Percentiles rank a stretch among this genome's conserved stretches.
Evolutionary conservation across 2,329 filamentous ascomycete genomes (phyloP).

Genomic region (Apiospora saccharicola): DNA sequence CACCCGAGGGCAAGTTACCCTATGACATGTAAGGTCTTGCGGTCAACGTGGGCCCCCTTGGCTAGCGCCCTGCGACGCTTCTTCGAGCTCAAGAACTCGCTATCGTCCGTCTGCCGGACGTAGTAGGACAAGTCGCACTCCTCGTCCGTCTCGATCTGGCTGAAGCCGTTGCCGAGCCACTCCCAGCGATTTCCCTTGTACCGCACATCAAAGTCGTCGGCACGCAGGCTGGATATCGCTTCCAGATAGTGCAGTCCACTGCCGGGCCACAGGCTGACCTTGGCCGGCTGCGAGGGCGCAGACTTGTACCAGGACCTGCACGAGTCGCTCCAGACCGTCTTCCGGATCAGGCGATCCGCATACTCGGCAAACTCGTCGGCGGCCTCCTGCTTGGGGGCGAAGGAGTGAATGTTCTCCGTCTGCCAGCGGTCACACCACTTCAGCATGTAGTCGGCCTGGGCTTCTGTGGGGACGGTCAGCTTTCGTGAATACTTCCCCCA

Average conservation of each 20-base stretch:
- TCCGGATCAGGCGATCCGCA: not conserved
- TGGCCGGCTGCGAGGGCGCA: not conserved
- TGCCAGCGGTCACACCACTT: constrained; percentile 2
- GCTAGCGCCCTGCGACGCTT: not conserved
- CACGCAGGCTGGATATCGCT: not conserved
- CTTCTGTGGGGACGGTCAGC: not conserved
- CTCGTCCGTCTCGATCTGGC: not conserved
- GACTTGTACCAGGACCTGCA: constrained; percentile 20
- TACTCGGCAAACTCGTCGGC: not conserved
- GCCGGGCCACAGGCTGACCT: not conserved
- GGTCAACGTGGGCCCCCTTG: not conserved
- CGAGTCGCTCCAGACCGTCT: not conserved
- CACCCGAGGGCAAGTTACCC: not conserved
- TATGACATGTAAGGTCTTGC: not conserved
- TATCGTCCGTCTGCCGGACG: not conserved
- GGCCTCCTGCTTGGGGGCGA: not conserved
- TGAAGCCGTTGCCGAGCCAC: not conserved
- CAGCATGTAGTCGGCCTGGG: not conserved
- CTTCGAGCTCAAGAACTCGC: not conserved
- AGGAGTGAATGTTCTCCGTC: constrained; percentile 9
- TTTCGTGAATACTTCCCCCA: no score
- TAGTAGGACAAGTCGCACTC: not conserved
- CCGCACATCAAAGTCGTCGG: not conserved
- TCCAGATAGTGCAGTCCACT: not conserved
- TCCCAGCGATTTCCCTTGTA: not conserved